A percentile compares a stretch with the other conserved stretches of the same genome.
Evolutionary conservation across 2,329 filamentous ascomycete species (phyloP).

Genomic region (Pseudocercospora fuligena): DNA sequence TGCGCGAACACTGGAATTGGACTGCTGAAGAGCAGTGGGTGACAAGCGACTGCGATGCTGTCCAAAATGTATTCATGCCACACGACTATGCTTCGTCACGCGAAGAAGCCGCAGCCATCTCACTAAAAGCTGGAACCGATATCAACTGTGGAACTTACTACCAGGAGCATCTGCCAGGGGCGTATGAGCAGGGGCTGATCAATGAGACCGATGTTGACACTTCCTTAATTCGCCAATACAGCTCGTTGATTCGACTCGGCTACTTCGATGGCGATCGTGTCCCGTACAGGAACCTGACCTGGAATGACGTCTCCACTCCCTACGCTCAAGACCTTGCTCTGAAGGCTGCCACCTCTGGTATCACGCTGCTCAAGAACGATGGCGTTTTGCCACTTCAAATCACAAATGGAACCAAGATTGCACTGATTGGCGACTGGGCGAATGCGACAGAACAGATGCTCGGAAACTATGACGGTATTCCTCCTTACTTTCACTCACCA

Average conservation of each 20-base stretch:
- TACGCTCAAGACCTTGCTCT: conserved; percentile 61
- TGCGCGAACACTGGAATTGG: conserved; percentile 70
- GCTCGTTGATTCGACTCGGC: conserved; percentile 59
- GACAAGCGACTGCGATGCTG: conserved; percentile 68
- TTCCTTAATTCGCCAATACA: conserved; percentile 59
- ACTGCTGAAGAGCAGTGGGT: conserved; percentile 65
- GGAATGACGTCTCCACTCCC: conserved; percentile 61
- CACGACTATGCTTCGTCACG: conserved; percentile 50
- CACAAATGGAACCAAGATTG: conserved; percentile 50
- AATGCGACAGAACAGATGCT: conserved; percentile 63
- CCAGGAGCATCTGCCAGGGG: conserved; percentile 51
- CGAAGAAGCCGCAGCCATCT: conserved; percentile 54
- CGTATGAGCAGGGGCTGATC: conserved; percentile 49
- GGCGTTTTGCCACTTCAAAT: conserved; percentile 52
- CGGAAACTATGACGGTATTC: conserved; percentile 62
- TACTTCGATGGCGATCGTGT: conserved; percentile 60
- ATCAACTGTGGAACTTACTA: conserved; percentile 59
- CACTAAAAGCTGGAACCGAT: conserved; percentile 59
- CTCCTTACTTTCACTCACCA: conserved; percentile 61
- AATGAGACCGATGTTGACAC: conserved; percentile 54
- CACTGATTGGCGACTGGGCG: conserved; percentile 63
- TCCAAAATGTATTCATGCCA: conserved; percentile 58
- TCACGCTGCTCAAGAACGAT: conserved; percentile 60
- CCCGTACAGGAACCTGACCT: conserved; percentile 60
- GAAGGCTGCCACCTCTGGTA: conserved; percentile 55